Percentiles rank a stretch among this genome's conserved stretches.
phyloP scores from a whole-genome alignment of 257 asterid species.

The Ilex aquifolium region DNA sequence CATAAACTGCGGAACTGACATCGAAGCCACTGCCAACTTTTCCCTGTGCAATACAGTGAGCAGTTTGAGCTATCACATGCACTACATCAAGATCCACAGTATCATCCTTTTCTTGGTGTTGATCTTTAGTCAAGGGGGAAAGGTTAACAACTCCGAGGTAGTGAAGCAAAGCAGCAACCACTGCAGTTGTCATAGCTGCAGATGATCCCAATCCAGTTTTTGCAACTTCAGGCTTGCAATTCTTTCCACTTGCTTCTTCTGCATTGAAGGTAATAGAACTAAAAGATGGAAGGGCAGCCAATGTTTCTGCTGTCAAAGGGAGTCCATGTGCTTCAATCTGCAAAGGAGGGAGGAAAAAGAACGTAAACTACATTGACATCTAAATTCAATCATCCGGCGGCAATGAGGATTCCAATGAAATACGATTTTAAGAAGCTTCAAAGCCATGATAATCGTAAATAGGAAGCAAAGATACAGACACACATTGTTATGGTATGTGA shows the following conservation, averaged over 20 bases:
- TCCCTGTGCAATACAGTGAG: conserved; percentile 98
- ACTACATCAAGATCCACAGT: conserved; percentile 58
- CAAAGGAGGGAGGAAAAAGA: conserved; percentile 5
- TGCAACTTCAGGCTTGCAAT: conserved; percentile 93
- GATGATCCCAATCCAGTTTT: conserved; percentile 99
- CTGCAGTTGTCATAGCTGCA: conserved; percentile 99
- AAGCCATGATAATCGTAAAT: too few species aligned
- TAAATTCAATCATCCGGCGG: background rate
- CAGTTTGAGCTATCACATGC: conserved; percentile 91
- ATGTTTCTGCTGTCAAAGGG: conserved; percentile 78
- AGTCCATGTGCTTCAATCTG: conserved; percentile 91
- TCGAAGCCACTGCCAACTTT: conserved; percentile 99
- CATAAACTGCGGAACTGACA: conserved; percentile 98
- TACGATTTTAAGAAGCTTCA: too few species aligned
- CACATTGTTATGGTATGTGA: too few species aligned
- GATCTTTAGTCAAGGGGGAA: conserved; percentile 36
- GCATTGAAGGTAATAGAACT: conserved; percentile 75
- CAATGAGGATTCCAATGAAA: background rate
- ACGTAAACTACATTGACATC: background rate
- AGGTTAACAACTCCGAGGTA: conserved; percentile 80
- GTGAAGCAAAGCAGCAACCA: conserved; percentile 85
- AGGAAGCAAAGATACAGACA: too few species aligned
- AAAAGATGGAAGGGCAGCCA: conserved; percentile 90
- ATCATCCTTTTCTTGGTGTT: conserved; percentile 24
- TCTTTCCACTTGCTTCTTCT: conserved; percentile 62